Conservation (phyloP, 1,284 basidiomycete genomes). For the Cutaneotrichosporon cutaneum region DNA sequence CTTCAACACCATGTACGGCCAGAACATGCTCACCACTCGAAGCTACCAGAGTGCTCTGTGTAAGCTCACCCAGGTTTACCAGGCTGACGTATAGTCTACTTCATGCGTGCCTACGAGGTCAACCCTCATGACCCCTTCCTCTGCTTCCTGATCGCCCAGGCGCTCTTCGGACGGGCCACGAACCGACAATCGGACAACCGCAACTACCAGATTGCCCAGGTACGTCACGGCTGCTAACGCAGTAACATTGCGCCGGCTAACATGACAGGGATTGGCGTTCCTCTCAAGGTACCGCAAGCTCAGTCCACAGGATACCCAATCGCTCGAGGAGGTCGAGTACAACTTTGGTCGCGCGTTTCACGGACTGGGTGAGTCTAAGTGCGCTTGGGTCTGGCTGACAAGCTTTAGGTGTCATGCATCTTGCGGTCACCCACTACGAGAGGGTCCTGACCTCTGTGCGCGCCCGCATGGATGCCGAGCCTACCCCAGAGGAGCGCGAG, state of each 20-base stretch:
- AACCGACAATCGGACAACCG: conserved; percentile 92
- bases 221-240: conserved; percentile 52
- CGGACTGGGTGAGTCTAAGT: conserved; percentile 65
- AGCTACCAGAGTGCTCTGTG: conserved; percentile 89
- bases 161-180: conserved; percentile 83
- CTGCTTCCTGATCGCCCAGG: conserved; percentile 75
- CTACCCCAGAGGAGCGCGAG: conserved; percentile 23
- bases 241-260: conserved; percentile 2
- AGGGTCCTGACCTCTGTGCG: conserved; percentile 66
- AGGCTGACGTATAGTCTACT: conserved; percentile 63
- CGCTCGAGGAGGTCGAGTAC: conserved; percentile 77
- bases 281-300: conserved; percentile 70
- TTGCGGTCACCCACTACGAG: conserved; percentile 81
- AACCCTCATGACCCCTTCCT: conserved; percentile 80
- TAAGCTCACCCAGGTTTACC: conserved; percentile 55
- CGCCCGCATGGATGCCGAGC: conserved; percentile 38
- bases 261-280: conserved; percentile 71
- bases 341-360: conserved; percentile 91
- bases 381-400: neutral
- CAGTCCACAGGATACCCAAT: conserved; percentile 52
- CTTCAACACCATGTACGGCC: conserved; percentile 77
- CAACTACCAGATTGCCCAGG: conserved; percentile 74
- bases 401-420: conserved; percentile 66
- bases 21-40: conserved; percentile 76
- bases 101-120: conserved; percentile 81